Evolutionary conservation across 805 yeast species (phyloP).

Genomic region (Yamadazyma scolyti): DNA sequence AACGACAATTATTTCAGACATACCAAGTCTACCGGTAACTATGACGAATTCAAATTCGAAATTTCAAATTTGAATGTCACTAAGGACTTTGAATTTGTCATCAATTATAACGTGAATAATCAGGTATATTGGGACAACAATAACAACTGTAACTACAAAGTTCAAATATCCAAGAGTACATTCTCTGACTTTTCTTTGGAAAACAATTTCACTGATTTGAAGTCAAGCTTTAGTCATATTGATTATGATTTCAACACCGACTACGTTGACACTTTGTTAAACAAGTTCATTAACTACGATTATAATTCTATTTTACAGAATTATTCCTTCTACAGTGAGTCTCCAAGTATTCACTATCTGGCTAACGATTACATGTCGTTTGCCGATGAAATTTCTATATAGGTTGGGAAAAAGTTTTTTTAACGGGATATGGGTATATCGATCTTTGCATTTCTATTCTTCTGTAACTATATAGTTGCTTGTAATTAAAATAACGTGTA

Average conservation of each 20-base stretch:
- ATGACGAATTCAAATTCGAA: constrained; percentile 49
- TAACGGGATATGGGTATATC: too few species aligned
- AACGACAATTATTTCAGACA: constrained; percentile 14
- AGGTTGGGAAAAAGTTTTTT: too few species aligned
- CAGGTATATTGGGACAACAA: constrained; percentile 39
- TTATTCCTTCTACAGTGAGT: constrained; percentile 10
- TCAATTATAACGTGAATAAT: constrained; percentile 28
- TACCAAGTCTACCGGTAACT: constrained; percentile 16
- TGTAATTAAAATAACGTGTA: too few species aligned
- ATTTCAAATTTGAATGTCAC: constrained; percentile 28
- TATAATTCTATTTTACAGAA: constrained; percentile 9
- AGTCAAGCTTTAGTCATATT: constrained; percentile 1
- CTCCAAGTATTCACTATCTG: too few species aligned
- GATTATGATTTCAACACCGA: constrained; percentile 6
- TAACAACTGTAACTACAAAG: constrained; percentile 25
- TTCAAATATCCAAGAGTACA: constrained; percentile 5
- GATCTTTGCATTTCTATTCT: too few species aligned
- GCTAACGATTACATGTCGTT: constrained; percentile 10
- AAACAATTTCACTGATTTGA: constrained; percentile 2
- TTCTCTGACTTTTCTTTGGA: too few species aligned
- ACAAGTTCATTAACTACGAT: constrained; percentile 5
- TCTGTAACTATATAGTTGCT: too few species aligned
- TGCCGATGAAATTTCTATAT: constrained; percentile 9
- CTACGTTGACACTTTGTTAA: constrained; percentile 7
- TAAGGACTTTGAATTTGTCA: constrained; percentile 10